Evolutionary conservation across 164 flowering plant species (phyloP).

Genomic region (Vitis rotundifolia): DNA sequence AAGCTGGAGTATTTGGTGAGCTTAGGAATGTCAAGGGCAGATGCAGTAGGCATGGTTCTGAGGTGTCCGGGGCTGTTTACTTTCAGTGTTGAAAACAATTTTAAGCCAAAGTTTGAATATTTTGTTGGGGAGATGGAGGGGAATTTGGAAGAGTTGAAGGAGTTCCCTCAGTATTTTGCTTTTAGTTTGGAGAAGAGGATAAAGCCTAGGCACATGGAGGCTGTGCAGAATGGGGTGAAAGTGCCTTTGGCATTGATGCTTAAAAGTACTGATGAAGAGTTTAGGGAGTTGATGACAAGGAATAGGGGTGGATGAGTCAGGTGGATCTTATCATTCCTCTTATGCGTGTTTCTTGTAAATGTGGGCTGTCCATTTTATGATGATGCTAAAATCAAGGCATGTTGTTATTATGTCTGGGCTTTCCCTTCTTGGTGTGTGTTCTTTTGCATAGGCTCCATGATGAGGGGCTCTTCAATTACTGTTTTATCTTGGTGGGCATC

Average conservation of each 20-base stretch:
- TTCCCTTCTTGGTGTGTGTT: too few relatives aligned
- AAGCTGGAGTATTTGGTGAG: conserved; percentile 62
- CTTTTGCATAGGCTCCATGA: too few relatives aligned
- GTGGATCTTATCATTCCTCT: too few relatives aligned
- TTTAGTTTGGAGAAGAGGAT: conserved; percentile 97
- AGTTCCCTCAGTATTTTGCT: conserved; percentile 88
- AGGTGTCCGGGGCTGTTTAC: conserved; percentile 85
- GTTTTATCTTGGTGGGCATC: too few relatives aligned
- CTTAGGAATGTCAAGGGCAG: conserved; percentile 52
- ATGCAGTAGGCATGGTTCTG: conserved; percentile 74
- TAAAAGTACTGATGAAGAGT: conserved; percentile 78
- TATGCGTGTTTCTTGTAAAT: too few relatives aligned
- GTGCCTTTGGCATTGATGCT: conserved; percentile 73
- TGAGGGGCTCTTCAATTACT: too few relatives aligned
- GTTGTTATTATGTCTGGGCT: too few relatives aligned
- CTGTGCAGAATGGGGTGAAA: conserved; percentile 40
- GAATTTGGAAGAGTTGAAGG: conserved; percentile 63
- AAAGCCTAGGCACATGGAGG: conserved; percentile 68
- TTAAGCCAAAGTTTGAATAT: conserved; percentile 83
- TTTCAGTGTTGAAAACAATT: conserved; percentile 85
- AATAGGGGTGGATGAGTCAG: conserved; percentile 13
- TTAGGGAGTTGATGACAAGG: conserved; percentile 40
- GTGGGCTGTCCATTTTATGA: too few relatives aligned
- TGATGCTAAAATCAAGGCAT: too few relatives aligned
- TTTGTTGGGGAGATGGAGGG: conserved; percentile 61